Evolutionary conservation across 495 filamentous ascomycete genomes (phyloP).

Genomic region (Xylaria scruposa): DNA sequence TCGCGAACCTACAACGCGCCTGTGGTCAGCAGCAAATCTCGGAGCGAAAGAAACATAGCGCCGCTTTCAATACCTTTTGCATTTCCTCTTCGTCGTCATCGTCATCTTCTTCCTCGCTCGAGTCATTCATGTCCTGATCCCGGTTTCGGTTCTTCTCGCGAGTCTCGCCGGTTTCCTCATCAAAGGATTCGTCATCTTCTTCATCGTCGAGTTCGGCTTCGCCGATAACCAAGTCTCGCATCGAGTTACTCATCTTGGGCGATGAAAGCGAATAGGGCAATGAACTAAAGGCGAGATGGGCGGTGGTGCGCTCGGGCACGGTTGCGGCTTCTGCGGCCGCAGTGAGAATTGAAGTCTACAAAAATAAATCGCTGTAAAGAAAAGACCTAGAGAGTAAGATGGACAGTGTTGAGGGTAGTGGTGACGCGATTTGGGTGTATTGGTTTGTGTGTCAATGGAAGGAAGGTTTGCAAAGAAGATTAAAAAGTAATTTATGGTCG

Average conservation of each 20-base stretch:
- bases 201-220: slow-evolving; percentile 93
- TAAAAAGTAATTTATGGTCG: slow-evolving; percentile 8
- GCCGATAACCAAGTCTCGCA: slow-evolving; percentile 79
- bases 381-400: not conserved
- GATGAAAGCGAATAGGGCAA: not conserved
- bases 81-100: slow-evolving; percentile 89
- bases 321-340: not conserved
- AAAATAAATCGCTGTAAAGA: not conserved
- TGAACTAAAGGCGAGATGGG: not conserved
- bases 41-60: not conserved
- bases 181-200: slow-evolving; percentile 82
- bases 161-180: slow-evolving; percentile 77
- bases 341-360: not conserved
- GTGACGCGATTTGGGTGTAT: not conserved
- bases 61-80: slow-evolving; percentile 46
- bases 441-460: not conserved
- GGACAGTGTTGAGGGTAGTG: not conserved
- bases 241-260: slow-evolving; percentile 65
- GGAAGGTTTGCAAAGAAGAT: not conserved
- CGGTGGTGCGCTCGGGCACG: not conserved
- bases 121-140: slow-evolving; percentile 75
- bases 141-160: slow-evolving; percentile 45
- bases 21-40: slow-evolving; percentile 10
- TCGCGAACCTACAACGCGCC: slow-evolving; percentile 71
- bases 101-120: slow-evolving; percentile 95